Conservation (phyloP, 257 asterid genomes). For the Cinchona pubescens region DNA sequence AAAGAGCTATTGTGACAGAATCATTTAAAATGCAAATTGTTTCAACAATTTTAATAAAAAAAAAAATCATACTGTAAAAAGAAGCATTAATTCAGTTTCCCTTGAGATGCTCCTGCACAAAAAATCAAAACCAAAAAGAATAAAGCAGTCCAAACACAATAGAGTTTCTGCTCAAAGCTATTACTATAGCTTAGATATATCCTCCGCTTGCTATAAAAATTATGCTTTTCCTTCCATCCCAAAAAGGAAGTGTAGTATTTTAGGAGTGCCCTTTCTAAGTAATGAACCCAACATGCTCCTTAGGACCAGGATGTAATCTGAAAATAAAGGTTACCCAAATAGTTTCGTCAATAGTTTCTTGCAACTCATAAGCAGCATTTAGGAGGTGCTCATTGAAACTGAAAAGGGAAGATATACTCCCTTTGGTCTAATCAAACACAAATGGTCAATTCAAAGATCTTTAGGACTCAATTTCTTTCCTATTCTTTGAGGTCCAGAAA, state of each 20-base stretch:
- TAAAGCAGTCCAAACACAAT: neutral
- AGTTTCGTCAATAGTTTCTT: neutral
- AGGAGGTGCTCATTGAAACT: neutral
- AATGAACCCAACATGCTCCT: constrained; percentile 1
- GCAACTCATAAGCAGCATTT: neutral
- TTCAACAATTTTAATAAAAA: neutral
- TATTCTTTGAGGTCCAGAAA: neutral
- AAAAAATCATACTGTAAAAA: neutral
- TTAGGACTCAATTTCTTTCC: neutral
- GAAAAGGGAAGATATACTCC: neutral
- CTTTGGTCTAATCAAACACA: neutral
- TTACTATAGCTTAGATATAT: neutral
- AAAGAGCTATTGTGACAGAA: neutral
- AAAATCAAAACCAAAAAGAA: neutral
- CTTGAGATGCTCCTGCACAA: neutral
- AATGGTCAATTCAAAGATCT: neutral
- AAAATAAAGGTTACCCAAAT: neutral
- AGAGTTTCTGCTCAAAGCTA: neutral
- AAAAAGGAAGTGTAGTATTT: neutral
- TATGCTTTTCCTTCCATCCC: neutral
- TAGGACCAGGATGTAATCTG: neutral
- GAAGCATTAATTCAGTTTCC: neutral
- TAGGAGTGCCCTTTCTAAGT: neutral
- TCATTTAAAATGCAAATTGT: neutral
- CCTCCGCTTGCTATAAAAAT: neutral